Base-by-base conservation (phyloP, 2,329 filamentous ascomycete species). In the Venturia oleaginea region DNA sequence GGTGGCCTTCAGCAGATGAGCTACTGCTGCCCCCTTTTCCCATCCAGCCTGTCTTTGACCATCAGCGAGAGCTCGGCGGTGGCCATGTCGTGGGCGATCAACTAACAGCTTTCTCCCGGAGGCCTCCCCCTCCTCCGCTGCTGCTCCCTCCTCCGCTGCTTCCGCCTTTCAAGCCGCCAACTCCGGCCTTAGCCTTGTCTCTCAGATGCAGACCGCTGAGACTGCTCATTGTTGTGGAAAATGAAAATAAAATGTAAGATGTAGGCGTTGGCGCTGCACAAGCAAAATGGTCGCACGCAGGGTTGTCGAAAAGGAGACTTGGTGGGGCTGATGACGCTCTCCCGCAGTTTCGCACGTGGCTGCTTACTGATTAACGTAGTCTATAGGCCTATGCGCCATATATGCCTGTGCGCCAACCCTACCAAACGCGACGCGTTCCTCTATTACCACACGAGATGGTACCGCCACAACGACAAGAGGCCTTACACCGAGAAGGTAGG, bases 1-100 rank as follows among this genome's bases (percentile, higher is more conserved):
- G 76, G 67, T 85, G 84, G 30, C 82, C 78, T 34, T 69, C 68
- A 34, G 73, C 70, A 40, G 69, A 70, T 70, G 69, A 38, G 73
- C 68, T 51, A 73, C 70, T 38, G 83, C 76, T 71, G 64, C 82
- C 79, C 64, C 82, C 77, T 73, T 83, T 81, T 59, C 84, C 83
- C 72, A 86, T 78, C 81, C 81, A 83, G 68, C 82, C 82, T 67
- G 81, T 81, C 83, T 86, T 68, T 46, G 66, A 59, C 73, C 11
- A 60, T 43, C 65, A 70, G 62, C 69, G 67, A 63, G 63, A 64
- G 65, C 64, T 27, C 67, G 4, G 22, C 67, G 4, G 51, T 59
- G 43, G 62, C 15, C 11, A 30, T 51, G 37, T n/a, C 19, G 38
- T 30, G 22, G 38, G 32, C 61, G 22, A 38, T 64, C 38, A 54